Percentiles rank a stretch among this genome's conserved stretches.
Evolutionary conservation across 2,329 filamentous ascomycete species (phyloP).

Genomic region (Penicillium hesseltinei): DNA sequence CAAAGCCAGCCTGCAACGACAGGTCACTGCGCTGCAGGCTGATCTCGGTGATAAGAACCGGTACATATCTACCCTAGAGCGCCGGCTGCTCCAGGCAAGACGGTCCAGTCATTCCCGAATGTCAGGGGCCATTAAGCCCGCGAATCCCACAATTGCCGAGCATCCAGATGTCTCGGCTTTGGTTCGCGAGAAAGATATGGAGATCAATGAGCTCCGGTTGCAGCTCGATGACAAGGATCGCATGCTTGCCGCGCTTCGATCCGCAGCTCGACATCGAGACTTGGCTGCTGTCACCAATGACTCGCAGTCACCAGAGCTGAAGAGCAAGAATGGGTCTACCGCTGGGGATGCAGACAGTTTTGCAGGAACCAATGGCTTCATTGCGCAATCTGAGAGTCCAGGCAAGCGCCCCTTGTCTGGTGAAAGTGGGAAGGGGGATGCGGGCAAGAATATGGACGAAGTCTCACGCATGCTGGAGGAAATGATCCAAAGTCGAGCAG

Average conservation of each 20-base stretch:
- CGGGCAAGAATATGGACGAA: slow-evolving; percentile 74
- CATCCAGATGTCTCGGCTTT: slow-evolving; percentile 71
- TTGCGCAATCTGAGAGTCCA: slow-evolving; percentile 26
- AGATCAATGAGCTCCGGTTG: slow-evolving; percentile 86
- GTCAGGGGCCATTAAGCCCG: slow-evolving; percentile 67
- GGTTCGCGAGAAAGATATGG: slow-evolving; percentile 83
- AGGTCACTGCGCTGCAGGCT: slow-evolving; percentile 88
- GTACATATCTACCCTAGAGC: slow-evolving; percentile 92
- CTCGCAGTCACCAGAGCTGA: slow-evolving; percentile 31
- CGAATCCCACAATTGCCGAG: slow-evolving; percentile 67
- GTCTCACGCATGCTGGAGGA: slow-evolving; percentile 92
- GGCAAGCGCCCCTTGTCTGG: slow-evolving; percentile 33
- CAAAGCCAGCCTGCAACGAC: slow-evolving; percentile 74
- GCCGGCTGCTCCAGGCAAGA: slow-evolving; percentile 83
- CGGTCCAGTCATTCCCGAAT: slow-evolving; percentile 85
- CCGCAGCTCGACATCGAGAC: slow-evolving; percentile 80
- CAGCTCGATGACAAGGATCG: slow-evolving; percentile 91
- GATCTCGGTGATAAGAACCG: slow-evolving; percentile 95
- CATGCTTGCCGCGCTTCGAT: slow-evolving; percentile 85
- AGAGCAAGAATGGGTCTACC: slow-evolving; percentile 28
- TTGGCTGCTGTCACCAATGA: slow-evolving; percentile 62
- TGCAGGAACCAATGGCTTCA: slow-evolving; percentile 11
- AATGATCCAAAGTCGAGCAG: slow-evolving; percentile 89
- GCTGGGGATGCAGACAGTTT: slow-evolving; percentile 32
- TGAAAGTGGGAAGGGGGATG: slow-evolving; percentile 33